Percentiles rank a stretch among this genome's conserved stretches.
phyloP scores from a whole-genome alignment of 495 filamentous ascomycete species.

The Entonaema liquescens region DNA sequence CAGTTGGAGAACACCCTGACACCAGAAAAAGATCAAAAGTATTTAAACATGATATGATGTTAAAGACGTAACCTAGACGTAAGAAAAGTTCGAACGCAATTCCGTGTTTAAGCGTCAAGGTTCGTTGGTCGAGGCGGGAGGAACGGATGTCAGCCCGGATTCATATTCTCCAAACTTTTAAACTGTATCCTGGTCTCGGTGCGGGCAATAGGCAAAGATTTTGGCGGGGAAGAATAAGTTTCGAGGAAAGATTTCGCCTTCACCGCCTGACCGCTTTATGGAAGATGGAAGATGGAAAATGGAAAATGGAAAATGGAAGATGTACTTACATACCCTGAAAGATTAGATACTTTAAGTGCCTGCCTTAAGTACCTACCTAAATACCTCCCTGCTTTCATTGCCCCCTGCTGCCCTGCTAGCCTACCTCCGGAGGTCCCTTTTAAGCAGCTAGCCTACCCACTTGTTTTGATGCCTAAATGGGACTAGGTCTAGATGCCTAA shows the following conservation, averaged over 20 bases:
- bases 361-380: too few species aligned
- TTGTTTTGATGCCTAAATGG: constrained; percentile 7
- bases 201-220: neutral
- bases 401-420: too few species aligned
- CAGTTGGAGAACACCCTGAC: neutral
- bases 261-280: neutral
- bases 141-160: neutral
- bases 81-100: neutral
- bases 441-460: neutral
- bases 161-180: neutral
- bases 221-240: neutral
- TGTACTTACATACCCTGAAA: too few species aligned
- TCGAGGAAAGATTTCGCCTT: neutral
- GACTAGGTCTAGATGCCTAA: constrained; percentile 10
- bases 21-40: too few species aligned
- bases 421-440: neutral
- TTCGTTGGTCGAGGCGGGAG: too few species aligned
- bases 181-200: neutral
- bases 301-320: too few species aligned
- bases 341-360: too few species aligned
- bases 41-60: too few species aligned
- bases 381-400: constrained; percentile 17
- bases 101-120: neutral
- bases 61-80: neutral
- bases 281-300: too few species aligned